Base-by-base conservation (phyloP, 805 yeast species). In the Schizosaccharomyces japonicus region DNA sequence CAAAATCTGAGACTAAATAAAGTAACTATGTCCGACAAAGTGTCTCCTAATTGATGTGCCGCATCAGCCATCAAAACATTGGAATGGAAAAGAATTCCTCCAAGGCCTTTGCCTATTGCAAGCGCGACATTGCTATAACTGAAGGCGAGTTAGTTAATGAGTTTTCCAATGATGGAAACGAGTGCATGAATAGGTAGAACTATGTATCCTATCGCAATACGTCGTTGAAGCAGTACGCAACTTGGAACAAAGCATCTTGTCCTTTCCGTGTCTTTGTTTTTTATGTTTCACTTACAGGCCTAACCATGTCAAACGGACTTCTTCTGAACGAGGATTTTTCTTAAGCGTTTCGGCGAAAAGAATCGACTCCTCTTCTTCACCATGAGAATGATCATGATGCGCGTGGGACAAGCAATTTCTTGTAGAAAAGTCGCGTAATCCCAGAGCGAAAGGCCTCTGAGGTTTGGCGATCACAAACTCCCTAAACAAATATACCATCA, bases 21-120 rank as follows among this genome's bases (percentile, higher is more conserved):
- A 0, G 98, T 90, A 53, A 90, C 64, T 44, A 87, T 71, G 60
- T 90, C 98, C 6, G 94, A 80, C 13, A 90, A 71, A 64, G 87
- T 67, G 62, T 90, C 98, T 44, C 92, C 77, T 19, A 82, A 69
- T 0, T 96, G 87, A 63, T 90, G 98, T 27, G 84, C 77, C 1
- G 95, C 85, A 62, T 90, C 98, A 1, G 98, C 98, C 46, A 85
- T 60, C 49, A 90, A 70, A 2, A 95, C 85, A 60, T 85, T 95
- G 0, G 98, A 90, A 60, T 90, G 94, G 70, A 90, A 90, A 33
- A 75, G 75, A 15, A 82, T 67, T 5, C 98, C 98, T 28, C 96
- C 96, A 21, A 75, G 61, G 26, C 84, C 85, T 60, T 90, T 90
- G 29, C 85, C 77, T 1, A 72, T 65, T 0, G 94, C 95, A 78